Conservation (phyloP, 345 rosid species). For the Conringia planisiliqua region DNA sequence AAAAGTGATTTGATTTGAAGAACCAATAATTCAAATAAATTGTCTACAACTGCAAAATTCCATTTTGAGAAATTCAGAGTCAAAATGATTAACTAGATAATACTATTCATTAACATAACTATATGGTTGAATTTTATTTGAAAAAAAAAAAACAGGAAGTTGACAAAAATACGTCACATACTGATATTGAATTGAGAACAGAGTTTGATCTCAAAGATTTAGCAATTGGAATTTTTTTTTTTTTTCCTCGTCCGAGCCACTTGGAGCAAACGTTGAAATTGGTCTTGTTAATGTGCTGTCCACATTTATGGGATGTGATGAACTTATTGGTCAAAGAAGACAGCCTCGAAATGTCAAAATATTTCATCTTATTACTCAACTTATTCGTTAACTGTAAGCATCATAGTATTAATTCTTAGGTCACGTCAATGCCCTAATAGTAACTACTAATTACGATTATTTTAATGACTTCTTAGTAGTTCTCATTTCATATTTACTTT, state of each 20-base stretch:
- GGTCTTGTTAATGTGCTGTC: background rate
- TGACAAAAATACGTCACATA: background rate
- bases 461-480: background rate
- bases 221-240: background rate
- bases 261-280: background rate
- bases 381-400: background rate
- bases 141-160: background rate
- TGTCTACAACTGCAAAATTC: background rate
- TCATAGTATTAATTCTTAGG: background rate
- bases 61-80: background rate
- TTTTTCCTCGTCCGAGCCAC: background rate
- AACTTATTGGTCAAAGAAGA: constrained; percentile 15
- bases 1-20: background rate
- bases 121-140: background rate
- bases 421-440: background rate
- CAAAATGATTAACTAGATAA: background rate
- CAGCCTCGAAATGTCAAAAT: constrained; percentile 13
- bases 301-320: constrained; percentile 2
- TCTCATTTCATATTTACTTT: background rate
- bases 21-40: constrained; percentile 7
- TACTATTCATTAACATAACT: background rate
- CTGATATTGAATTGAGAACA: no score
- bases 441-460: background rate
- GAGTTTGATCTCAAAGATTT: background rate
- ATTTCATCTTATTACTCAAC: background rate